Base-by-base conservation (phyloP, 495 filamentous ascomycete genomes). In the Hypoxylon lenormandii region DNA sequence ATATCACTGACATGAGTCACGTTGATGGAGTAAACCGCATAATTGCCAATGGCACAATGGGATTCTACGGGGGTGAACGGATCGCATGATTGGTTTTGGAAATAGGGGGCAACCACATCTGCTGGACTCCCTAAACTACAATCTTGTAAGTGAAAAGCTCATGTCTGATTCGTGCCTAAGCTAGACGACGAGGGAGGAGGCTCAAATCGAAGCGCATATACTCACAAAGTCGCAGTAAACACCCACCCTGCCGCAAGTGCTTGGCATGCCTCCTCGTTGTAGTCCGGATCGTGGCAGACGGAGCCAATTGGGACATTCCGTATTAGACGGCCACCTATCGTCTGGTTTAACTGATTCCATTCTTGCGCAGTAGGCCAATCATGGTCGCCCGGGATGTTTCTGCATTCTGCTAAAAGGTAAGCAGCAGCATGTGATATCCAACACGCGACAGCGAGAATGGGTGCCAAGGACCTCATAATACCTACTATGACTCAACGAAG, bases 41-140 rank as follows among this genome's bases (percentile, higher is more conserved):
- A 83, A 70, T 85, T 86, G 5, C 84, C 87, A 0, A 87, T 66
- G 4, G 61, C 68, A 74, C 88, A 91, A 4, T 80, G 76, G 53
- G 59, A 73, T 1, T 57, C 56, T n/a, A 66, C 47, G 0, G 80
- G 60, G 26, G 79, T 74, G 65, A 83, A 88, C 4, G 88, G 87
- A 61, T 85, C 81, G 72, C 88, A 91, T 47, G 78, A 83, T 22
- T 80, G 74, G 70, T 85, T 86, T 28, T 77, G 53, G 52, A 78
- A 85, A 65, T 70, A 83, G 4, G 80, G 77, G 0, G 77, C 74
- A 77, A 84, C 82, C 48, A 85, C 63, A 1, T 71, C 63, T 11
- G 64, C 70, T 0, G 74, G 66, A n/a, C n/a, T n/a, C n/a, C n/a
- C n/a, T n/a, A n/a, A n/a, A n/a, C 37, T 23, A 36, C 30, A 36